Base-by-base conservation (phyloP, 129 eudicot genomes). In the Chrysanthemum lavandulifolium region DNA sequence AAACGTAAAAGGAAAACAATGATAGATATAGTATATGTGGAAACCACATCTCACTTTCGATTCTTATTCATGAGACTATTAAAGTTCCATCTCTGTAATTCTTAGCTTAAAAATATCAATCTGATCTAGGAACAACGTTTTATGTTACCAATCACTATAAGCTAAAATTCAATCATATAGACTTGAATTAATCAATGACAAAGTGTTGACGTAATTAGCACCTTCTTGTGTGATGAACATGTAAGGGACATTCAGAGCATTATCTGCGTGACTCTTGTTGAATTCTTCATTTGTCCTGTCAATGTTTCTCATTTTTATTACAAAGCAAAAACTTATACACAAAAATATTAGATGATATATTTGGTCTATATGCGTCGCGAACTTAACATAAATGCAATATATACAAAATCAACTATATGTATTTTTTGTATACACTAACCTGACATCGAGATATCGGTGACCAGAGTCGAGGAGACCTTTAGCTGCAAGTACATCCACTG, bases 161-260 rank as follows among this genome's bases (percentile, higher is more conserved):
- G 10, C 47, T 7, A 40, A 40, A 6, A 40, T 40, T 7, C 47
- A 2, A 61, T n/a, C 4, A 21, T 21, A 14, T 53, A 12, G 13
- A 19, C 21, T 40, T 45, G 3, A 19, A 67, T 13, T 19, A 10
- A 21, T 13, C 10, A 68, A 68, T 8, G 5, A 16, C 13, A 2
- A 50, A 8, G 0, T 43, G 8, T 43, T 14, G 16, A 62, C 63
- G 23, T 78, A 65, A 64, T 29, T 15, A 13, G 8, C 29, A 82
- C 89, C 89, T 71, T 85, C 82, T 82, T 82, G 72, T 67, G 84
- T 76, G n/a, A 21, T 76, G 80, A 82, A 82, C 84, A 85, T 72
- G 80, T 82, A 85, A 73, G 90, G 90, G 58, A 82, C 50, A 70
- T 85, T 82, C 51, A 79, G 40, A 49, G 90, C 90, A 33, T 79